Evolutionary conservation across 176 grass and related monocot genomes (phyloP).

Genomic region (Carex pumila): DNA sequence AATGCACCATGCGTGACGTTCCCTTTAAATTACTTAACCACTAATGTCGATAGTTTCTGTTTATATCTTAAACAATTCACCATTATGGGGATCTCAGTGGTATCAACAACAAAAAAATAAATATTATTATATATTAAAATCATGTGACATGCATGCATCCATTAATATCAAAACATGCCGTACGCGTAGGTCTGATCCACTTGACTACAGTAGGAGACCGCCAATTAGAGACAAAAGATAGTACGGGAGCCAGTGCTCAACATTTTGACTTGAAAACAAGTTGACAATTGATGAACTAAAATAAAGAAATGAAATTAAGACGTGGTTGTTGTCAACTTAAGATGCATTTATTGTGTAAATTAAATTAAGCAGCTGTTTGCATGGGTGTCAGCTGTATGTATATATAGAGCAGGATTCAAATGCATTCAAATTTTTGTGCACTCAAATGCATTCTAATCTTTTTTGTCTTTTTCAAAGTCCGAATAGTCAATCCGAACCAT

Average conservation of each 20-base stretch:
- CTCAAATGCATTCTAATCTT: too few species aligned
- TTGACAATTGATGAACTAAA: conserved; percentile 4
- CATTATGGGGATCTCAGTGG: neutral
- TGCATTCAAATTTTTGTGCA: too few species aligned
- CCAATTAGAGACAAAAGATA: neutral
- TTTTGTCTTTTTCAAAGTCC: too few species aligned
- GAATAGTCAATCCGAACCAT: too few species aligned
- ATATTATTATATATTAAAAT: neutral
- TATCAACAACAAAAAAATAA: neutral
- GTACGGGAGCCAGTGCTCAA: neutral
- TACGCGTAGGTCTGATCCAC: neutral
- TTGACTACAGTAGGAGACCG: neutral
- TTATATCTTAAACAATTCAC: neutral
- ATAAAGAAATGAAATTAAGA: neutral
- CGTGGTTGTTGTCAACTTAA: neutral
- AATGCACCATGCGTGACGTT: conserved; percentile 10
- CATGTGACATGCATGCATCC: neutral
- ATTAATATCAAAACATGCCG: conserved; percentile 1
- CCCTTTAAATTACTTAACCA: neutral
- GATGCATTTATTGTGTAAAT: neutral
- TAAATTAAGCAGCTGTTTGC: neutral
- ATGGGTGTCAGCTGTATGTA: neutral
- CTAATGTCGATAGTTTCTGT: conserved; percentile 1
- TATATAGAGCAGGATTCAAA: too few species aligned
- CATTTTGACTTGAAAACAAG: neutral